Percentiles rank a stretch among this genome's conserved stretches.
Conservation (phyloP, 768 basidiomycete genomes). For the Gelatoporia subvermispora region DNA sequence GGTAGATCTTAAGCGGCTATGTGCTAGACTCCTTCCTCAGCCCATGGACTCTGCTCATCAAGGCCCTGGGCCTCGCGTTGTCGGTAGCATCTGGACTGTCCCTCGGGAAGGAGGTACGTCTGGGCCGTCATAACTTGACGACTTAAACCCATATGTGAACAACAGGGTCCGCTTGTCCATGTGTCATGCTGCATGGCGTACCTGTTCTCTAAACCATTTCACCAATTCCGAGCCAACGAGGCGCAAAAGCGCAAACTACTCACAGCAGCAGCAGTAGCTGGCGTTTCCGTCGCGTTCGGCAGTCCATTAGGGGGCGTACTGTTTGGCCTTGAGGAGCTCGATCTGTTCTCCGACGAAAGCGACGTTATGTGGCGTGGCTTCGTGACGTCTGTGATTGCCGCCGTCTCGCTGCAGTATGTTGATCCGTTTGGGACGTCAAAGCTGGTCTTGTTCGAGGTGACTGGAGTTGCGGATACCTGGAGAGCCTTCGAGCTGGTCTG, state of each 20-base stretch:
- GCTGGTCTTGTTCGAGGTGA: slow-evolving; percentile 75
- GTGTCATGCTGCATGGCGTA: slow-evolving; percentile 81
- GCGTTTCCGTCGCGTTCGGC: slow-evolving; percentile 86
- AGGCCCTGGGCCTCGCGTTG: slow-evolving; percentile 76
- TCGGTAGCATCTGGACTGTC: slow-evolving; percentile 83
- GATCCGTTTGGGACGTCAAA: slow-evolving; percentile 86
- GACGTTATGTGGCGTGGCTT: slow-evolving; percentile 87
- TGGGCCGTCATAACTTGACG: not conserved
- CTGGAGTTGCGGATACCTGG: slow-evolving; percentile 57
- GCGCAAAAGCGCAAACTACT: slow-evolving; percentile 79
- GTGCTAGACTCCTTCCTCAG: slow-evolving; percentile 86
- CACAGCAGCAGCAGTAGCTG: slow-evolving; percentile 80
- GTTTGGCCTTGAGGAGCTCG: slow-evolving; percentile 78
- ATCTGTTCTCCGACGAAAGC: slow-evolving; percentile 63
- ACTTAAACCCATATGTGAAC: not conserved
- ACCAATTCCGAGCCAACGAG: slow-evolving; percentile 74
- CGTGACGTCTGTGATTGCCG: slow-evolving; percentile 83
- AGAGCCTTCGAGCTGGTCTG: slow-evolving; percentile 66
- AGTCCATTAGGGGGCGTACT: slow-evolving; percentile 83
- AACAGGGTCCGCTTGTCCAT: slow-evolving; percentile 77
- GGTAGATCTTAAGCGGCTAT: slow-evolving; percentile 74
- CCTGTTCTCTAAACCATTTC: slow-evolving; percentile 60
- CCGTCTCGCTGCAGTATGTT: slow-evolving; percentile 76
- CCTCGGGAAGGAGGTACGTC: slow-evolving; percentile 72
- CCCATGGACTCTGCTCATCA: slow-evolving; percentile 81